Evolutionary conservation across 2,329 filamentous ascomycete species (phyloP).

Genomic region (Alternaria hordeiaustralica): DNA sequence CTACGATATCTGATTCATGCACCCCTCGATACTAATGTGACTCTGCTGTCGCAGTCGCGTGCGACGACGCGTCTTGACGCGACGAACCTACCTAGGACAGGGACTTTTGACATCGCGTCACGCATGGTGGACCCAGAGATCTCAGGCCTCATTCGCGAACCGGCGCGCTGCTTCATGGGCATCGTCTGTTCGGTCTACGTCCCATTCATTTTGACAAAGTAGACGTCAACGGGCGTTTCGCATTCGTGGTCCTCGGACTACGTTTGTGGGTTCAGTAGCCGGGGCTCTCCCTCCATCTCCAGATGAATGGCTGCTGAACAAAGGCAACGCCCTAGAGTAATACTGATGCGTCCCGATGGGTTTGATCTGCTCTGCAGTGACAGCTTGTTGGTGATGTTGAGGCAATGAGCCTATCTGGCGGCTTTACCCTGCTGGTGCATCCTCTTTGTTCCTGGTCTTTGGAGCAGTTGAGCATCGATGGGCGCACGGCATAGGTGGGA

Average conservation of each 20-base stretch:
- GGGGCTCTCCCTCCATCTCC: constrained; percentile 25
- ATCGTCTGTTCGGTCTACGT: neutral
- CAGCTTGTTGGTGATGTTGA: constrained; percentile 10
- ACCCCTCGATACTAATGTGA: neutral
- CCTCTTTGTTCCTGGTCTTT: constrained; percentile 27
- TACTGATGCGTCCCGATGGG: constrained; percentile 8
- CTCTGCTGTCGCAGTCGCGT: neutral
- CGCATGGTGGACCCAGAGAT: neutral
- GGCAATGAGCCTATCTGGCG: constrained; percentile 41
- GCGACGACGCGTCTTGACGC: neutral
- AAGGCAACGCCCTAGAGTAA: constrained; percentile 47
- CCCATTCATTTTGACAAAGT: neutral
- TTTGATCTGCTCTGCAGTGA: constrained; percentile 20
- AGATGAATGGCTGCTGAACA: constrained; percentile 42
- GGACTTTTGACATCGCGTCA: neutral
- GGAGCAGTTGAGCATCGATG: constrained; percentile 30
- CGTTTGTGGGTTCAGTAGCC: constrained; percentile 42
- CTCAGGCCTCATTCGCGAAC: neutral
- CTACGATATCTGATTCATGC: neutral
- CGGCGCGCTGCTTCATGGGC: neutral
- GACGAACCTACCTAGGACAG: neutral
- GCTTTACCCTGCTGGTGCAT: constrained; percentile 33
- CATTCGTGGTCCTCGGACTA: constrained; percentile 30
- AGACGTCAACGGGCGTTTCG: constrained; percentile 25
- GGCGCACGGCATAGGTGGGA: constrained; percentile 33